phyloP scores from a whole-genome alignment of 768 basidiomycete species.

The Naganishia vishniacii region DNA sequence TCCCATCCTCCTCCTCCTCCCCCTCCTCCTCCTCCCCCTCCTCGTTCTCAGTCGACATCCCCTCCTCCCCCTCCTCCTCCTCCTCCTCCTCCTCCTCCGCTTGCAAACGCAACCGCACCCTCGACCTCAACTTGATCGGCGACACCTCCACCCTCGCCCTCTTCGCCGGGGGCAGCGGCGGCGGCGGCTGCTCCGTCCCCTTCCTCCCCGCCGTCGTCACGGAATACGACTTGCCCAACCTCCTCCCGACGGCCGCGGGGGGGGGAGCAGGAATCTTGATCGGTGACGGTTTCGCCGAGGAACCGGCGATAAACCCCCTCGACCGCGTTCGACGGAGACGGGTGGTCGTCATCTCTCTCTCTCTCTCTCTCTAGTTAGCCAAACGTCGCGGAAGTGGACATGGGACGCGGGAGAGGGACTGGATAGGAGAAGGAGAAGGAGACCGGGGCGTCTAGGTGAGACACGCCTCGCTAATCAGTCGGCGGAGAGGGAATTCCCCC shows the following conservation, averaged over 20 bases:
- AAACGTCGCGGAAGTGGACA: conserved; percentile 1
- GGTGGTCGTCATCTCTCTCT: conserved; percentile 16
- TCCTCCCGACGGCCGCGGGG: conserved; percentile 11
- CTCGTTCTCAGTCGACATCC: no score
- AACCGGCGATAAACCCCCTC: conserved; percentile 17
- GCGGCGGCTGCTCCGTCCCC: no score
- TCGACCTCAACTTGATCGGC: conserved; percentile 7
- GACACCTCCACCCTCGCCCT: conserved; percentile 4
- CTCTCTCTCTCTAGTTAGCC: no score
- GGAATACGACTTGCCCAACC: conserved; percentile 5
- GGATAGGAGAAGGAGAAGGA: background rate
- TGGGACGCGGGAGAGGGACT: background rate
- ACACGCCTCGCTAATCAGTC: background rate
- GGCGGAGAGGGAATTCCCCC: no score
- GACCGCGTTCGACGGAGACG: conserved; percentile 20
- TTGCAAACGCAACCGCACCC: background rate
- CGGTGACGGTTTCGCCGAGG: conserved; percentile 18
- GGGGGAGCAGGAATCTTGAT: conserved; percentile 3
- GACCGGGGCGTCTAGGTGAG: background rate
- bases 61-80: background rate
- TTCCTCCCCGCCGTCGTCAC: background rate
- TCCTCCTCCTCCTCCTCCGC: conserved; percentile 5
- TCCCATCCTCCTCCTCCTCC: background rate
- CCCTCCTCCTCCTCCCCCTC: no score
- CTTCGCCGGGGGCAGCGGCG: background rate